Base-by-base conservation (phyloP, 768 basidiomycete species). In the Pulveroboletus sp. region DNA sequence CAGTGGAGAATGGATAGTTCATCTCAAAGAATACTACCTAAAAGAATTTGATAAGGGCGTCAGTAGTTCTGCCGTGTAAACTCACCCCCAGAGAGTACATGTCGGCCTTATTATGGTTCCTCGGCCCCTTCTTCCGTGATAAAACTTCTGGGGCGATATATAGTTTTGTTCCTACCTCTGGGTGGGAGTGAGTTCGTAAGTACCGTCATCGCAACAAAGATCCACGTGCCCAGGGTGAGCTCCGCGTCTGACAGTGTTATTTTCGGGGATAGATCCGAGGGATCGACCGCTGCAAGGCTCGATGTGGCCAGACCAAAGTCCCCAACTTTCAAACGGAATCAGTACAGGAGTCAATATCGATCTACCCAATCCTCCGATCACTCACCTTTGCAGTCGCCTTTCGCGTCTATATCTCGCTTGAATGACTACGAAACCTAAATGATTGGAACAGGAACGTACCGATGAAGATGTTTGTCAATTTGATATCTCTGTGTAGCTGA, bases 21-120 rank as follows among this genome's bases (percentile, higher is more conserved):
- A 96, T 95, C 71, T 97, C 94, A 61, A 97, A 96, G 69, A 96
- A 96, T 13, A 96, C 93, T 56, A 97, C 84, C 90, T 93, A 53
- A 19, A 22, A 30, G 50, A 32, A 23, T 37, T 52, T 11, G 5
- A 36, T 47, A 17, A 32, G n/a, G 10, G 19, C 14, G 47, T n/a
- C 16, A 12, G 14, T 19, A 11, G 9, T 8, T 6, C 3, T 13
- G 4, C n/a, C 45, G 35, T 30, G 17, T 12, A 42, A 27, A 73
- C 83, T 44, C 63, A 92, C 91, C 20, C 93, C 94, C 10, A 95
- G 78, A 65, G 91, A 93, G 63, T 94, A 97, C 79, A 97, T 85
- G 60, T 97, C 94, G 1, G 92, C 93, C 61, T 94, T 95, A 30
- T 75, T 81, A 56, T 91, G 89, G 61, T 90, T 86, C 43, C 82